Percentiles rank a stretch among this genome's conserved stretches.
Conservation (phyloP, 192 early-diverging fungal species). For the Gryganskiella cystojenkinii region DNA sequence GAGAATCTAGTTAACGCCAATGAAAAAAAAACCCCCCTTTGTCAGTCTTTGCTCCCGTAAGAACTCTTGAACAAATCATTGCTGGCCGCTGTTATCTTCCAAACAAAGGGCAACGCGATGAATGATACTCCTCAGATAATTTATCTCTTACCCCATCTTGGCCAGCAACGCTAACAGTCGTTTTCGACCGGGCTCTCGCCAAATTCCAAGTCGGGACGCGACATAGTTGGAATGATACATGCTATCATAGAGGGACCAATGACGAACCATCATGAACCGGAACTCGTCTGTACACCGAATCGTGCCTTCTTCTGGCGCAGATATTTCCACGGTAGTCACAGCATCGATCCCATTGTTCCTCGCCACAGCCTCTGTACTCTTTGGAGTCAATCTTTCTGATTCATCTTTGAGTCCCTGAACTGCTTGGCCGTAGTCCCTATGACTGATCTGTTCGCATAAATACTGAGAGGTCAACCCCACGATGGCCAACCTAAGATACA, state of each 20-base stretch:
- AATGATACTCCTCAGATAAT: neutral
- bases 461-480: slow-evolving; percentile 85
- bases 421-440: slow-evolving; percentile 70
- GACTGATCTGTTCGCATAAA: slow-evolving; percentile 76
- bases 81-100: neutral
- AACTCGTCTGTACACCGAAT: slow-evolving; percentile 84
- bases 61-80: too few species aligned
- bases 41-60: too few species aligned
- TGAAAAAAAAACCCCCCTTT: neutral
- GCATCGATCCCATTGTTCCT: neutral
- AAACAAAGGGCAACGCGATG: neutral
- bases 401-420: slow-evolving; percentile 76
- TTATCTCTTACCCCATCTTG: slow-evolving; percentile 80
- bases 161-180: slow-evolving; percentile 85
- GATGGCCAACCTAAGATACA: slow-evolving; percentile 73
- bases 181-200: slow-evolving; percentile 86
- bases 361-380: neutral
- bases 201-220: slow-evolving; percentile 86
- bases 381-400: slow-evolving; percentile 66
- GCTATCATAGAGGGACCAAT: slow-evolving; percentile 91
- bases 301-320: slow-evolving; percentile 57
- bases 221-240: slow-evolving; percentile 93
- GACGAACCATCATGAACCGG: slow-evolving; percentile 85
- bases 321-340: neutral
- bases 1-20: slow-evolving; percentile 69